Base-by-base conservation (phyloP, 192 early-diverging fungal genomes). In the Entomortierella beljakovae region DNA sequence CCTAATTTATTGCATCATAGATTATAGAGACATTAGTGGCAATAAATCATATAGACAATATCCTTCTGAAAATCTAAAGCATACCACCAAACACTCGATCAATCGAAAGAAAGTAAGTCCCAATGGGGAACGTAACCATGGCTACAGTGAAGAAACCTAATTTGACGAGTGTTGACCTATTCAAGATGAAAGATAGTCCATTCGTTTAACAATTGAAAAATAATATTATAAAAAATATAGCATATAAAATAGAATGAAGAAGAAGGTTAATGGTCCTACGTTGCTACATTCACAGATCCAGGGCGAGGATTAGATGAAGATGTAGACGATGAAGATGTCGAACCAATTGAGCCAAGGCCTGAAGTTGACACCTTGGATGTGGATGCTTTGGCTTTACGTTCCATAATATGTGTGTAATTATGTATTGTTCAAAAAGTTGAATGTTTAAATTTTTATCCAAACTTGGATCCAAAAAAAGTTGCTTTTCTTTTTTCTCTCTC, bases 41-140 rank as follows among this genome's bases (percentile, higher is more conserved):
- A 38, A 38, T 38, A 38, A n/a, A n/a, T n/a, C n/a, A n/a, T n/a
- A n/a, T n/a, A n/a, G n/a, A n/a, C n/a, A n/a, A n/a, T n/a, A n/a
- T n/a, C 13, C 13, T 40, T 40, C 37, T 40, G 37, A 9, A 40
- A 40, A 9, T 40, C 37, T 40, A 9, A 9, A 33, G 31, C 35
- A 50, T 70, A 86, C 84, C 84, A 50, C 51, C 80, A 83, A 86
- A 86, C 49, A 82, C 53, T 10, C 35, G 52, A 35, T 86, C 70
- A 4, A 86, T 18, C 3, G 68, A 74, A 9, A 57, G 9, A 55
- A 71, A 86, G 62, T 82, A 86, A 1, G 77, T 82, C 20, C 68
- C 51, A 34, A 86, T 75, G 22, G 85, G 85, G 22, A 84, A 53
- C 3, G 35, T 38, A 10, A 82, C 68, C 79, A 86, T 82, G 3